Base-by-base conservation (phyloP, 176 grass and related monocot species). In the Oryza officinalis region DNA sequence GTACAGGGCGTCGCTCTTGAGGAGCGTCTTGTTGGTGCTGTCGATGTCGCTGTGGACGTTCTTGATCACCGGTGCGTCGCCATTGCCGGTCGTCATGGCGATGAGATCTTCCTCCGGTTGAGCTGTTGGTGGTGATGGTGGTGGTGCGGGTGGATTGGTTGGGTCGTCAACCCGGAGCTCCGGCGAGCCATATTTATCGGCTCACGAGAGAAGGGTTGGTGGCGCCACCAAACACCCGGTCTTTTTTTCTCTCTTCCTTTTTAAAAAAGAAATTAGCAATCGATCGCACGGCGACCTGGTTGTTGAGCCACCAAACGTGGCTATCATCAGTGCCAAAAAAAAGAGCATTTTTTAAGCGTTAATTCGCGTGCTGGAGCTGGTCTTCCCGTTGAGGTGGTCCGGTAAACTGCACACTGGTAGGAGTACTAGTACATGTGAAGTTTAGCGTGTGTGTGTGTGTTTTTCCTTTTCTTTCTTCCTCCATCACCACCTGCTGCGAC, bases 1-100 rank as follows among this genome's bases (percentile, higher is more conserved):
- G 83, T 95, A 92, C 8, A 95, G 78, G 57, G 88, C 79, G 26
- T 92, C 79, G 76, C 87, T 92, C 84, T 90, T 88, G 82, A 95
- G 93, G 45, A 95, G 93, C 47, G 88, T 92, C 88, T 95, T 92
- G 15, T 78, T 50, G 18, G 20, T 65, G 63, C 63, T 65, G 63
- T 65, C 63, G 25, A 65, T 65, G 63, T 65, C 63, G 63, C 63
- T 65, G 63, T 65, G 63, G 63, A 4, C 63, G 63, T 65, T 61
- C 22, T 61, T 65, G 63, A n/a, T 26, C 63, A 28, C 63, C 2
- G 25, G n/a, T 10, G 52, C 52, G 6, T 57, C 52, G 52, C 52
- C 52, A 57, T 65, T 65, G 63, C 63, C 63, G 63, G 63, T 65
- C 63, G 63, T 27, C 63, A 65, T 65, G 63, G 63, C 63, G 52